Conservation (phyloP, 768 basidiomycete species). For the Tulasnella calospora region DNA sequence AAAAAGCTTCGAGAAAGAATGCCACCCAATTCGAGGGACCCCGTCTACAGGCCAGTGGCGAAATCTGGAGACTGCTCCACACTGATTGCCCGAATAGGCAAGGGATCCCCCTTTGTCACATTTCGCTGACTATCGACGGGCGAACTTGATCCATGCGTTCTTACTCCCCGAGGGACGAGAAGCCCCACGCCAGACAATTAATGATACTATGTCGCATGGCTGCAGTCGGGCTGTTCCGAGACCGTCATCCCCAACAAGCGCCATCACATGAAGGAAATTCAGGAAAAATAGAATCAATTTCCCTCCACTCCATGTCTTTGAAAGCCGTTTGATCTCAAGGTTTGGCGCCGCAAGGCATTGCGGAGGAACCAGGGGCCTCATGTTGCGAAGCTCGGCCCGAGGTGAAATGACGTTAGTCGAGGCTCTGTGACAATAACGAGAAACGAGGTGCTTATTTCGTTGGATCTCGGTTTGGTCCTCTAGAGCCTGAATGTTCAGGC, state of each 20-base stretch:
- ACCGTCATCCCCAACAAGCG: not conserved
- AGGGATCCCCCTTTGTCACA: not conserved
- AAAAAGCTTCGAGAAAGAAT: not conserved
- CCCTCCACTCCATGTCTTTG: not conserved
- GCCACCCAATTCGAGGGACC: not conserved
- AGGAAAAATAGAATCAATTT: not conserved
- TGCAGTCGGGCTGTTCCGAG: not conserved
- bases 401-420: slow-evolving; percentile 9
- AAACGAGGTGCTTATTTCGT: not conserved
- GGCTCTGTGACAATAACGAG: not conserved
- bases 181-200: not conserved
- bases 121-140: not conserved
- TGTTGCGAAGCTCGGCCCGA: slow-evolving; percentile 6
- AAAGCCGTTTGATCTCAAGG: not conserved
- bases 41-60: not conserved
- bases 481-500: not conserved
- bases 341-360: not conserved
- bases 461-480: not conserved
- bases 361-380: not conserved
- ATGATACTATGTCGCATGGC: not conserved
- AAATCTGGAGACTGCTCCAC: not conserved
- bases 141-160: slow-evolving; percentile 4
- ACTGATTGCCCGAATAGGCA: not conserved
- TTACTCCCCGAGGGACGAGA: not conserved
- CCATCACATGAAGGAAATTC: not conserved